These are phyloP conservation scores for Eucommia ulmoides DNA, from an alignment of 257 asterid species.

Conservation along the genomic window DNA sequence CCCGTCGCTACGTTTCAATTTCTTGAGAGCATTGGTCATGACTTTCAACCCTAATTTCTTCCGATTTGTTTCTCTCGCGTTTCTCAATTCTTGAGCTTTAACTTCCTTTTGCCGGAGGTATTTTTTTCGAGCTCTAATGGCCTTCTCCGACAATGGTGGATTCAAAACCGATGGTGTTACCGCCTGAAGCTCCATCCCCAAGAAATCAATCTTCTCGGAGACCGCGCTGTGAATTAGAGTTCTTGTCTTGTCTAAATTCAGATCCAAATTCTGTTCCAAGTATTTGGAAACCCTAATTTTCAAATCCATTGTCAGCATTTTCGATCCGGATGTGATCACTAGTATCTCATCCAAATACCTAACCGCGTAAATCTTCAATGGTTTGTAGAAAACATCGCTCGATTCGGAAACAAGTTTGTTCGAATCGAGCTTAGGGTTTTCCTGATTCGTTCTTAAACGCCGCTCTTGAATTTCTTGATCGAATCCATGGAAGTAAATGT, in stretches of 20 bases:
- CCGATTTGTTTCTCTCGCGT: constrained; percentile 70
- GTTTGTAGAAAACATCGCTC: constrained; percentile 41
- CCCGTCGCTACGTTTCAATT: constrained; percentile 41
- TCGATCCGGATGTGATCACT: constrained; percentile 67
- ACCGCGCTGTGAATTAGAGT: constrained; percentile 78
- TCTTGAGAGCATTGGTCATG: constrained; percentile 47
- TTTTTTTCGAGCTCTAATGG: constrained; percentile 77
- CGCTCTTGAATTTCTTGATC: constrained; percentile 68
- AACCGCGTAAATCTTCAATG: constrained; percentile 66
- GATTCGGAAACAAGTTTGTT: constrained; percentile 28
- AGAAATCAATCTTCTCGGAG: constrained; percentile 72
- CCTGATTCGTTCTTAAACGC: constrained; percentile 29
- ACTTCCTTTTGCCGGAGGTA: constrained; percentile 82
- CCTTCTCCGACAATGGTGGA: constrained; percentile 64
- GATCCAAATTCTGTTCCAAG: constrained; percentile 39
- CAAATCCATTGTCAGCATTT: constrained; percentile 53
- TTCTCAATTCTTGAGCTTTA: constrained; percentile 53
- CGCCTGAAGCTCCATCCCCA: constrained; percentile 96
- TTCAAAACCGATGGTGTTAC: constrained; percentile 74
- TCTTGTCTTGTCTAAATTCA: constrained; percentile 38
- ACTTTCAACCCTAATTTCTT: constrained; percentile 71
- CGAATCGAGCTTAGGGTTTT: constrained; percentile 33
- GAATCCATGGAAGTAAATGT: constrained; percentile 47
- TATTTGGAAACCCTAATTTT: constrained; percentile 36
- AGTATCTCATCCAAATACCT: constrained; percentile 79